phyloP scores from a whole-genome alignment of 495 filamentous ascomycete genomes.

The Beverwykella pulmonaria region DNA sequence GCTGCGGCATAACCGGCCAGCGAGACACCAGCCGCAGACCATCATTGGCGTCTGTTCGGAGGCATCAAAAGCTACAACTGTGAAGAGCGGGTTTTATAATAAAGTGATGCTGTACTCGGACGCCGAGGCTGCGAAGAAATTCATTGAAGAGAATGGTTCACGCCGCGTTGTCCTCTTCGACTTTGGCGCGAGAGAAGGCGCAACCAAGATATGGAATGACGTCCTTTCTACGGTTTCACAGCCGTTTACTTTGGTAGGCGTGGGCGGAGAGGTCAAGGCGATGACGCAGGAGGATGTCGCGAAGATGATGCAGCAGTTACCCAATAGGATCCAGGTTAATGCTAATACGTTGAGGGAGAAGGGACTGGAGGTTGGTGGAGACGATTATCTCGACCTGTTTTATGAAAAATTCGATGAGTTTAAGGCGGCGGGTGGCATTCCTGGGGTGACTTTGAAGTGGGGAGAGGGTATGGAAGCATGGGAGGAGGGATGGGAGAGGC shows the following conservation, averaged over 20 bases:
- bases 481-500: slow-evolving; percentile 37
- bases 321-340: slow-evolving; percentile 47
- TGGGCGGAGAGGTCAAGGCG: slow-evolving; percentile 51
- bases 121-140: slow-evolving; percentile 6
- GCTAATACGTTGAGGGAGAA: slow-evolving; percentile 50
- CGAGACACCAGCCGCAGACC: slow-evolving; percentile 17
- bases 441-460: slow-evolving; percentile 30
- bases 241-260: slow-evolving; percentile 43
- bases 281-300: slow-evolving; percentile 40
- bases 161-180: slow-evolving; percentile 53
- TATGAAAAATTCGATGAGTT: slow-evolving; percentile 25
- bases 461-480: slow-evolving; percentile 31
- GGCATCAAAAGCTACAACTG: background rate
- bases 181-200: slow-evolving; percentile 54
- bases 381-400: slow-evolving; percentile 70
- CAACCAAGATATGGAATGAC: slow-evolving; percentile 44
- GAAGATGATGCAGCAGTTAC: slow-evolving; percentile 13
- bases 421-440: slow-evolving; percentile 26
- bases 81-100: slow-evolving; percentile 32
- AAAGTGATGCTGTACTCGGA: slow-evolving; percentile 37
- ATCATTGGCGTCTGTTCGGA: slow-evolving; percentile 34
- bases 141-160: slow-evolving; percentile 32
- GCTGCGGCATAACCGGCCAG: slow-evolving; percentile 26
- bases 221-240: slow-evolving; percentile 40
- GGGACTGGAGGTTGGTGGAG: slow-evolving; percentile 51